phyloP scores from a whole-genome alignment of 305 asterid species.

The Fraxinus baroniana region DNA sequence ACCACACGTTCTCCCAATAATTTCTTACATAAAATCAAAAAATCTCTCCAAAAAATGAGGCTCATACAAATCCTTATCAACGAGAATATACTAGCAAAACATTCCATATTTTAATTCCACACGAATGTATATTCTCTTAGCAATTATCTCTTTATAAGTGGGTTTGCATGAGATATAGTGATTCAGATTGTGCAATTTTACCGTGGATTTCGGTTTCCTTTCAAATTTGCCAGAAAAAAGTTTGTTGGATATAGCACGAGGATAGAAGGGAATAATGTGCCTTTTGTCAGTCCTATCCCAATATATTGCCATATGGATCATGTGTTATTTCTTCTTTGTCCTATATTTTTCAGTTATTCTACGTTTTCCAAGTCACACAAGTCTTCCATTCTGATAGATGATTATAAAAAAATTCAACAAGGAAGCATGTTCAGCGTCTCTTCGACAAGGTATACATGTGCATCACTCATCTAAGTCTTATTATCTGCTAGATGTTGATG shows the following conservation, averaged over 20 bases:
- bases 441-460: too few species aligned
- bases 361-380: too few species aligned
- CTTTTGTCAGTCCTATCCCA: not conserved
- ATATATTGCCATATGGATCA: slow-evolving; percentile 16
- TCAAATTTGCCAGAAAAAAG: not conserved
- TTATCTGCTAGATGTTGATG: too few species aligned
- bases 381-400: too few species aligned
- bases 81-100: not conserved
- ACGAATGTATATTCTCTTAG: not conserved
- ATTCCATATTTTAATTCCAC: not conserved
- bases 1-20: too few species aligned
- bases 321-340: slow-evolving; percentile 3
- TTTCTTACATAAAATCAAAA: too few species aligned
- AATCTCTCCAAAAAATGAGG: too few species aligned
- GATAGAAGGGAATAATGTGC: slow-evolving; percentile 2
- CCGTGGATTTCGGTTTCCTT: not conserved
- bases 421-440: too few species aligned
- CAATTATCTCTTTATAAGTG: not conserved
- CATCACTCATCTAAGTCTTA: too few species aligned
- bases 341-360: not conserved
- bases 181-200: not conserved
- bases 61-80: not conserved
- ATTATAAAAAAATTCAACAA: too few species aligned
- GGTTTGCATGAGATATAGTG: not conserved
- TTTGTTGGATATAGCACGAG: not conserved